Base-by-base conservation (phyloP, 441 rosid species). In the Adansonia grandidieri region DNA sequence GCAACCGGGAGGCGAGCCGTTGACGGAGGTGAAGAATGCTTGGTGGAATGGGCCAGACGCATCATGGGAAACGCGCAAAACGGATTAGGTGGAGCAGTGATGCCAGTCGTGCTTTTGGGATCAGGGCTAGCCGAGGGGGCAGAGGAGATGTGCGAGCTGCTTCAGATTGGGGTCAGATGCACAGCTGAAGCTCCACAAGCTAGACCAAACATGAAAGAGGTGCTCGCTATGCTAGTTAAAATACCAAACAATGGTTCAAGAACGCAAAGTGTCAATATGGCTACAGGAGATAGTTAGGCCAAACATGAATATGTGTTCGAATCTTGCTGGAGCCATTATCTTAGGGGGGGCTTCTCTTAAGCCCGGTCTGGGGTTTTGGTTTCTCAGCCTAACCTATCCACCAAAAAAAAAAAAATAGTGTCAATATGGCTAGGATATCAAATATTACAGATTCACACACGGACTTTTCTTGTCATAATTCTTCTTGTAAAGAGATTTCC, bases 141-240 rank as follows among this genome's bases (percentile, higher is more conserved):
- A 1, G 87, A 85, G 77, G 92, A 89, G 81, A 82, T 95, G 91
- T 80, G 81, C n/a, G 92, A 92, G 76, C 78, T 95, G 17, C 83
- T 95, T 53, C 81, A 79, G 80, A 81, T 93, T n/a, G 97, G 94
- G 20, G 84, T 92, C 13, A 85, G 82, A 81, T 93, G 99, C 84
- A 88, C 93, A 0, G 91, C 93, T 0, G 99, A 93, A 63, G 67
- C 88, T 15, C 99, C 99, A 24, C 93, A 84, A 42, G 87, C 88
- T 53, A 88, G 99, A 77, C 99, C 99, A 37, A 95, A 86, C 88
- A 93, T 93, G 96, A 95, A 93, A 79, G 96, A 95, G 84, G 98
- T 90, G 73, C 73, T 93, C 48, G 81, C 86, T 17, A 81, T 87
- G 94, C 76, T 95, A 51, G 79, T 93, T 40, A 83, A 82, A 81